Evolutionary conservation across 2,329 filamentous ascomycete species (phyloP).

Genomic region (Aspergillus ochraceoroseus): DNA sequence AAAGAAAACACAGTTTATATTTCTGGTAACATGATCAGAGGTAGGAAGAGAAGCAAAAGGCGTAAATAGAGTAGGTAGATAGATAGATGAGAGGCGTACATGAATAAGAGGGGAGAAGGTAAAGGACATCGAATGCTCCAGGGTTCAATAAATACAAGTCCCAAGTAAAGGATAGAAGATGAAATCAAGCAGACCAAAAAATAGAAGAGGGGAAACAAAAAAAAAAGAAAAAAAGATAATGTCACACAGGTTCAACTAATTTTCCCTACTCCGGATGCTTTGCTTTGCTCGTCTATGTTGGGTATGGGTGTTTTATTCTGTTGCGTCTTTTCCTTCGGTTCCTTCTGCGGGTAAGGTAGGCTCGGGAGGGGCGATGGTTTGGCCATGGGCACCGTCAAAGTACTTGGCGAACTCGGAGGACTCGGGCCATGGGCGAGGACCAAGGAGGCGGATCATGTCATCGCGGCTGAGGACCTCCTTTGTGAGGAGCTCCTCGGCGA

Average conservation of each 20-base stretch:
- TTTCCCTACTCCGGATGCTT: conserved; percentile 12
- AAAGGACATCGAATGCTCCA: conserved; percentile 29
- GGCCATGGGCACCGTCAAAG: conserved; percentile 57
- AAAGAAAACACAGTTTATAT: conserved; percentile 22
- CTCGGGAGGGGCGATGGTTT: conserved; percentile 52
- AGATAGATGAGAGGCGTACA: conserved; percentile 4
- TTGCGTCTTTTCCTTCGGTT: conserved; percentile 43
- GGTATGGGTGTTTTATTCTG: conserved; percentile 32
- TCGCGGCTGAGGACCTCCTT: conserved; percentile 91
- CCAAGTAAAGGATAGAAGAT: conserved; percentile 19
- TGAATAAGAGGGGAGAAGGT: conserved; percentile 17
- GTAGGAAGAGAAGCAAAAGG: conserved; percentile 3
- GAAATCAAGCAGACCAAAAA: too few relatives aligned
- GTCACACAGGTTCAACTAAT: conserved; percentile 14
- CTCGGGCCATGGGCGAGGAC: conserved; percentile 78
- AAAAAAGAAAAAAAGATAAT: conserved; percentile 9
- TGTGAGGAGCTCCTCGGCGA: conserved; percentile 85
- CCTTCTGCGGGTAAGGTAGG: conserved; percentile 35
- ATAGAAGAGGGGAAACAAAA: conserved; percentile 11
- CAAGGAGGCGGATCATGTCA: conserved; percentile 84
- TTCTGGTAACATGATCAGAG: conserved; percentile 23
- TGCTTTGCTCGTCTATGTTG: conserved; percentile 20
- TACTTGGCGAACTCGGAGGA: conserved; percentile 89
- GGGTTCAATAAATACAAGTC: conserved; percentile 30
- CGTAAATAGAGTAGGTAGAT: not conserved